Evolutionary conservation across 139 green algal genomes (phyloP).

Genomic region (Chlamydomonas schloesseri): DNA sequence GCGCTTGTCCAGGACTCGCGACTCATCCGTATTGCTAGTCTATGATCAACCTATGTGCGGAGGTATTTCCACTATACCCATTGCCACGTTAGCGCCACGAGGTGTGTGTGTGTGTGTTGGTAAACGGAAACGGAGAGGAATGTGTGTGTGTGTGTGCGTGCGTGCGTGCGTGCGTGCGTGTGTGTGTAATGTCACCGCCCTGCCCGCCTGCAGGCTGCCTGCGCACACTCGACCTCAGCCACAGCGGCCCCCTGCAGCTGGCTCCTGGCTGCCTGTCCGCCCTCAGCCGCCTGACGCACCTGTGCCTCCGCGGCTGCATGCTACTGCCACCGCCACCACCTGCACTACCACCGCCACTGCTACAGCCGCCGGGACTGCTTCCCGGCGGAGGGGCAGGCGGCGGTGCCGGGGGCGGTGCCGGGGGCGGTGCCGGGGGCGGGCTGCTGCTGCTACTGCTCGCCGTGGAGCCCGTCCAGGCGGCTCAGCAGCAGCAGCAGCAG

Average conservation of each 20-base stretch:
- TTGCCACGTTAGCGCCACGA: no score
- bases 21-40: no score
- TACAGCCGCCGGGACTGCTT: no score
- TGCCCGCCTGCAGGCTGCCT: neutral
- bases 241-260: conserved; percentile 16
- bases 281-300: conserved; percentile 12
- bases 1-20: no score
- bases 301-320: conserved; percentile 15
- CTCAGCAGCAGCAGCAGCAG: neutral
- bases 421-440: no score
- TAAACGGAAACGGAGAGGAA: no score
- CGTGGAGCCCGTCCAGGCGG: neutral
- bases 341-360: no score
- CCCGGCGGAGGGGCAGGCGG: neutral
- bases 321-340: neutral
- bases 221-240: conserved; percentile 13
- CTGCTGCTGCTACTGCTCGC: neutral
- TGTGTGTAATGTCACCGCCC: neutral
- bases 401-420: neutral
- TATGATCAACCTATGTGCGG: no score
- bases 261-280: neutral
- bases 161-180: no score
- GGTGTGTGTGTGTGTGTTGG: no score
- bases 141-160: no score
- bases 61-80: no score